phyloP scores from a whole-genome alignment of 164 flowering plant genomes.

The Sedum album region DNA sequence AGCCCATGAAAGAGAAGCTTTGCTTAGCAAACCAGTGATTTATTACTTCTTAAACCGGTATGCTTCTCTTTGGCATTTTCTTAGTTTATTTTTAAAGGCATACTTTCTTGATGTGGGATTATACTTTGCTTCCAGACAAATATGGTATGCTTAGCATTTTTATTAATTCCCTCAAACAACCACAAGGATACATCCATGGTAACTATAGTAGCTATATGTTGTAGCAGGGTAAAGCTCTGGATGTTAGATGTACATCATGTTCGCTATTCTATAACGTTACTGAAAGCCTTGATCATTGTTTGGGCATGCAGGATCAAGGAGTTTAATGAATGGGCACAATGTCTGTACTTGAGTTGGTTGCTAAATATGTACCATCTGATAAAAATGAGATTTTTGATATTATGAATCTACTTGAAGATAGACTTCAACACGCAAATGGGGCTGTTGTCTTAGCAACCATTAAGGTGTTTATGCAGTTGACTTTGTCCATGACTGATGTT shows the following conservation, averaged over 20 bases:
- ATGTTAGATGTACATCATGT: not conserved
- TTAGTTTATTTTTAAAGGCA: not conserved
- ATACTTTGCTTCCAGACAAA: not conserved
- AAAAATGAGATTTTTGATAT: conserved; percentile 92
- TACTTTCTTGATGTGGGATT: not conserved
- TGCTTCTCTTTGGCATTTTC: not conserved
- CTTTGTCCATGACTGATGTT: conserved; percentile 94
- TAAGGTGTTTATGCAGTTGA: conserved; percentile 85
- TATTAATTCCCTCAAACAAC: not conserved
- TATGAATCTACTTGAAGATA: conserved; percentile 98
- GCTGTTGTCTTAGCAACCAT: conserved; percentile 92
- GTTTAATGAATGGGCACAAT: conserved; percentile 98
- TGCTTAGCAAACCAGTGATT: conserved; percentile 79
- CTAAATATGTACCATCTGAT: conserved; percentile 82
- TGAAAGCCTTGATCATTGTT: not conserved
- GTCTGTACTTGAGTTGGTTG: conserved; percentile 81
- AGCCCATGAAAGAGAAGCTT: conserved; percentile 66
- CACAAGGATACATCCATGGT: not conserved
- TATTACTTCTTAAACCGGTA: conserved; percentile 83
- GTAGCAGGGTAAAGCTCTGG: not conserved
- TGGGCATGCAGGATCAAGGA: conserved; percentile 66
- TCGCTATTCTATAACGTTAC: not conserved
- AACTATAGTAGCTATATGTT: too few relatives aligned
- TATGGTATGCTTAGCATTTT: not conserved
- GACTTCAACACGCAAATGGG: conserved; percentile 99